phyloP scores from a whole-genome alignment of 1,139 yeast species.

The Debaryomyces singareniensis region DNA sequence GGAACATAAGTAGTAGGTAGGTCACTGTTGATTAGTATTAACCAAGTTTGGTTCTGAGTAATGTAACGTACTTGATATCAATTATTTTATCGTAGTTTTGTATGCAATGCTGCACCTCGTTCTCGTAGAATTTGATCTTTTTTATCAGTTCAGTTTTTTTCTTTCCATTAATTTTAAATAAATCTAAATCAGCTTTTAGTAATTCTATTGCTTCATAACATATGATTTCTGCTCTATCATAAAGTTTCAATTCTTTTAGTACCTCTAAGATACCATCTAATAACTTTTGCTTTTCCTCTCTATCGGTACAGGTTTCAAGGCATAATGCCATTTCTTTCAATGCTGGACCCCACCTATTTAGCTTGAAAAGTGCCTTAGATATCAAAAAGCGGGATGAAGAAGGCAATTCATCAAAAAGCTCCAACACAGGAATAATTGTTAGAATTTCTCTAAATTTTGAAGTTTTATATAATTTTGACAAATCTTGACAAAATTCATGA shows the following conservation, averaged over 20 bases:
- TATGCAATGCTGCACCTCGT: not conserved
- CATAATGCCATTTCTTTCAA: constrained; percentile 21
- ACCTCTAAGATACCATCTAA: constrained; percentile 12
- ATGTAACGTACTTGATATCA: not conserved
- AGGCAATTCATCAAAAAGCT: constrained; percentile 5
- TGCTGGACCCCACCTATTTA: constrained; percentile 21
- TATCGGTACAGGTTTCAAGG: constrained; percentile 17
- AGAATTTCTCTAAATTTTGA: constrained; percentile 7
- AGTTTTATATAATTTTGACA: constrained; percentile 4
- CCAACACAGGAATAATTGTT: constrained; percentile 6
- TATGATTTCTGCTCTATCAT: constrained; percentile 8
- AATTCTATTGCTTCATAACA: constrained; percentile 10
- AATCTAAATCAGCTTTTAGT: constrained; percentile 6
- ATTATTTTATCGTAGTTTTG: not conserved
- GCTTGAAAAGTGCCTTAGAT: constrained; percentile 15
- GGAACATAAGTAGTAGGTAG: constrained; percentile 4
- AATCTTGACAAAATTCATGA: constrained; percentile 5
- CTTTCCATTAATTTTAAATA: constrained; percentile 1
- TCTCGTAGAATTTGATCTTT: not conserved
- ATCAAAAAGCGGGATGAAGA: constrained; percentile 10
- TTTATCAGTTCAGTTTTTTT: constrained; percentile 1
- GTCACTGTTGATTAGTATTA: no score
- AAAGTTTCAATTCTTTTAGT: constrained; percentile 13
- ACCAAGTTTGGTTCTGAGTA: no score
- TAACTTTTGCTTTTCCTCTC: constrained; percentile 11